phyloP scores from a whole-genome alignment of 495 filamentous ascomycete species.

The Pyronema omphalodes region DNA sequence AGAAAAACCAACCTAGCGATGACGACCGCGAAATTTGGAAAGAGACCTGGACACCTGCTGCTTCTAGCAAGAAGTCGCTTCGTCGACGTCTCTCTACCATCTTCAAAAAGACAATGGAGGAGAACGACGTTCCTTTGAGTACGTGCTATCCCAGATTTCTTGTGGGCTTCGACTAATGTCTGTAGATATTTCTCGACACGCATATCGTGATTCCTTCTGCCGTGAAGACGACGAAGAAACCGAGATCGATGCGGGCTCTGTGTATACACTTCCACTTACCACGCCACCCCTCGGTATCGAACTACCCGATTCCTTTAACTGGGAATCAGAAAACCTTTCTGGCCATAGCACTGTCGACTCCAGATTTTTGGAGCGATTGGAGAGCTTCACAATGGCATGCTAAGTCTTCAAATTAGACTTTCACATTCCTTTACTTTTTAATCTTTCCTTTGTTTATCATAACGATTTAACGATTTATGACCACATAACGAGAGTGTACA shows the following conservation, averaged over 20 bases:
- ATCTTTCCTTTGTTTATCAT: not conserved
- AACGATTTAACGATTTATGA: not conserved
- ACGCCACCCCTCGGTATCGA: not conserved
- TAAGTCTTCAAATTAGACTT: not conserved
- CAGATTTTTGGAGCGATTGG: not conserved
- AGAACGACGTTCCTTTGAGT: conserved; percentile 1
- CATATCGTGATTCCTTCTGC: conserved; percentile 18
- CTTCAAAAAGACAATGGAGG: conserved; percentile 13
- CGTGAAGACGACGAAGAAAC: conserved; percentile 11
- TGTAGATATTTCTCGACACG: conserved; percentile 20
- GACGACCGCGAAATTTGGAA: not conserved
- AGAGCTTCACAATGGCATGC: conserved; percentile 1
- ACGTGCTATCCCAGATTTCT: not conserved
- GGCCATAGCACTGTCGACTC: not conserved
- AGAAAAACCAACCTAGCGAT: not conserved
- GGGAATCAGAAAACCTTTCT: not conserved
- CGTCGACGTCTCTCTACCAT: conserved; percentile 12
- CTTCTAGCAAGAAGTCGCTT: conserved; percentile 2
- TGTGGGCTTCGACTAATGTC: conserved; percentile 1
- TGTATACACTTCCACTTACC: not conserved
- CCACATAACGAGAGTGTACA: not conserved
- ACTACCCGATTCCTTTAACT: not conserved
- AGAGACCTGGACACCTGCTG: conserved; percentile 1
- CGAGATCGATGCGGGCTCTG: conserved; percentile 1
- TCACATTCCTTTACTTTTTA: not conserved